Evolutionary conservation across 257 asterid genomes (phyloP), one percentile per base, ranked within the genome.

Genomic region (Solanum clarkiae): DNA sequence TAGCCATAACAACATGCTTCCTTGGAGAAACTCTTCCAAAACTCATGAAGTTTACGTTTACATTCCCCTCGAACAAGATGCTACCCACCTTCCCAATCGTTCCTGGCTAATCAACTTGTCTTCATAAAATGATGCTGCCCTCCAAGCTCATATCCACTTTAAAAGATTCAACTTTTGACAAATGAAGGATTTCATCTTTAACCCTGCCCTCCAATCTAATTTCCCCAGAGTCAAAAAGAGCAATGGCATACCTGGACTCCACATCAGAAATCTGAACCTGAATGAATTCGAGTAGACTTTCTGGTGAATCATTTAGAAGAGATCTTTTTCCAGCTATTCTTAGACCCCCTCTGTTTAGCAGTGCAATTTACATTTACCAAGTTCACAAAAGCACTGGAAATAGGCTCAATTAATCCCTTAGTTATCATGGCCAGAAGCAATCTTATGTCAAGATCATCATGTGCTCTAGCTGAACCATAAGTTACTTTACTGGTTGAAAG

Each of bases 61-160:
- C 94, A 1, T 94, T 94, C 89, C 92, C 95, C 88, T 96, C 92
- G 6, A 95, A 97, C 72, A 94, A 83, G 85, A 96, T 89, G 84
- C 95, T 92, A 10, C 98, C 99, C 6, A 96, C 99, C 82, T 91
- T 93, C 11, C 99, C 98, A 2, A 96, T 94, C 97, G 94, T 93
- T 32, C 99, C 99, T 0, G 98, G 99, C 88, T 96, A 98, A 85
- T 96, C 99, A 51, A 93, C 98, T 80, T 96, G 99, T 86, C 99
- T 90, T 88, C 99, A 96, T 7, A 94, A 91, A 59, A 96, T 96
- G 70, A 94, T 84, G 85, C 97, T 94, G 42, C 99, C 98, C 82
- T 94, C 99, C 91, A 96, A 86, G 81, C 98, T 96, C 87, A 93
- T 95, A 44, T 96, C 99, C 80, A 96, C 97, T 40, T 93, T 98